A percentile compares a stretch with the other conserved stretches of the same genome.
Conservation (phyloP, 306 rosid genomes). For the Inga leiocalycina region DNA sequence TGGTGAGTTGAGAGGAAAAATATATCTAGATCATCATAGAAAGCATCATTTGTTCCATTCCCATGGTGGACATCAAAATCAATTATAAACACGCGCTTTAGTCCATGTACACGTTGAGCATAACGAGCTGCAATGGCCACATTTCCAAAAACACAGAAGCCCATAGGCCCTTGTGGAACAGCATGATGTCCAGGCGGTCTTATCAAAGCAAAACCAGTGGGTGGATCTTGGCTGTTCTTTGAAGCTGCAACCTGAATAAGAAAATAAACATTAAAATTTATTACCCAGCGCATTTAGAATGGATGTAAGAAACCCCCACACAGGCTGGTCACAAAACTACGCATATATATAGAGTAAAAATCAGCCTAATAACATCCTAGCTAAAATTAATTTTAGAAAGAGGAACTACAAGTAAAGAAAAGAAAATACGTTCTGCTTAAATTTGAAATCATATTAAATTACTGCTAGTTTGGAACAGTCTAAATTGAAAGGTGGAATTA, state of each 20-base stretch:
- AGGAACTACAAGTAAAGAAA: neutral
- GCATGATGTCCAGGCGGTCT: conserved; percentile 99
- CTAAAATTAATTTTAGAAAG: neutral
- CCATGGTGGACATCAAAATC: conserved; percentile 97
- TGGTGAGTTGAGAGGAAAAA: conserved; percentile 96
- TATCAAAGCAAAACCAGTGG: conserved; percentile 89
- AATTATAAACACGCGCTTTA: conserved; percentile 83
- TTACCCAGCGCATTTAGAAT: conserved; percentile 10
- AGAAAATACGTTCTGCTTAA: neutral
- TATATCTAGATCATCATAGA: conserved; percentile 84
- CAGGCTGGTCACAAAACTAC: neutral
- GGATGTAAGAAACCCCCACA: conserved; percentile 21
- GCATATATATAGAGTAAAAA: neutral
- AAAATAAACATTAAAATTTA: conserved; percentile 23
- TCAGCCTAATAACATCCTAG: neutral
- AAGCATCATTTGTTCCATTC: conserved; percentile 94
- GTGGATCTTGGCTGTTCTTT: conserved; percentile 54
- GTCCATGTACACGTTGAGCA: conserved; percentile 82
- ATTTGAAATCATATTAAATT: neutral
- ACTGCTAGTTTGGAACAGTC: neutral
- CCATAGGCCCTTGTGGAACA: conserved; percentile 92
- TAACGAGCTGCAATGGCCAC: conserved; percentile 92
- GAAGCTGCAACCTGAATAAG: conserved; percentile 73
- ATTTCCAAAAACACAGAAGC: conserved; percentile 91
- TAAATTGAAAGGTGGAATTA: neutral